Evolutionary conservation across 352 stramenopile species (phyloP), one percentile per base, ranked within the genome.

Genomic region (Phytophthora vignae): DNA sequence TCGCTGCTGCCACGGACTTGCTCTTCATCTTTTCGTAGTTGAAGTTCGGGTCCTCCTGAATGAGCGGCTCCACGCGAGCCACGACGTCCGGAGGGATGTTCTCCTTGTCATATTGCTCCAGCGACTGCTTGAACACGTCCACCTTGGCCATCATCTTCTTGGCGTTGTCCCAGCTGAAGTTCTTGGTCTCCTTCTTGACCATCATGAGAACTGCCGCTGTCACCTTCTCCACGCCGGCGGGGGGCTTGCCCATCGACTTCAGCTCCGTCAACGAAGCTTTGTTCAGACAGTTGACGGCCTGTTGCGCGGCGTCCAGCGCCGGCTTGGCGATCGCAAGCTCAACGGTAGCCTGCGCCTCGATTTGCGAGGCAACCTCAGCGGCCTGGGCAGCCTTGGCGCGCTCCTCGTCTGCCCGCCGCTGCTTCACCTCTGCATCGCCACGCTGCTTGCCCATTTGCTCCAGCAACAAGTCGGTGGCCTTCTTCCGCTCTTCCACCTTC

Each of bases 121-220:
- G 76, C 38, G 87, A 80, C 40, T 94, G 78, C 78, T 98, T 98
- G 79, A 98, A 98, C 5, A 91, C 81, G 64, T 98, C 93, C 12
- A 97, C 88, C 40, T 98, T 98, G 2, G 94, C 94, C 94, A 98
- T 98, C 94, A 98, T 98, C 70, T 98, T 98, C 82, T 98, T 98
- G 11, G 94, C 94, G 65, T 97, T 98, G 42, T 98, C 94, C 94
- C 94, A 98, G 48, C 87, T 93, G 52, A 98, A 97, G 67, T 98
- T 97, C 60, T 96, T 96, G 38, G 93, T 98, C 73, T 98, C 93
- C 48, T 93, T 88, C 77, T 98, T 98, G n/a, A 98, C 52, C 78
- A 98, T 91, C 74, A 98, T 97, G 1, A 98, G 73, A 33, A 98
- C 80, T 0, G 90, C 91, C 7, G 89, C 88, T 0, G 93, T 98